Base-by-base conservation (phyloP, 805 yeast species). In the Teunomyces aglyptinius region DNA sequence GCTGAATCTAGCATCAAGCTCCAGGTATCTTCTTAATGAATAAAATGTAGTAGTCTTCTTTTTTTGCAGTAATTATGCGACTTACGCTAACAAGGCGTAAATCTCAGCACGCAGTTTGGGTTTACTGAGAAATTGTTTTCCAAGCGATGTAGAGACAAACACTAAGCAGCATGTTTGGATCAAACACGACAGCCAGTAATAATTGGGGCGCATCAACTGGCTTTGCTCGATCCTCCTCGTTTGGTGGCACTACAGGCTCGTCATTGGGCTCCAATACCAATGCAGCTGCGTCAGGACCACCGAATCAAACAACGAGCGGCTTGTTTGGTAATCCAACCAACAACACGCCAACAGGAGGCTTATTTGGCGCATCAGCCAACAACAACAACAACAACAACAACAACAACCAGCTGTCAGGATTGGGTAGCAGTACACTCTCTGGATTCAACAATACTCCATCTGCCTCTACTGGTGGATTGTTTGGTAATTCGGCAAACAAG, bases 1-100 rank as follows among this genome's bases (percentile, higher is more conserved):
- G 62, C 74, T 7, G 76, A 71, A 32, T 53, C 57, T 15, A 57
- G 57, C 27, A 52, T 63, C 15, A 55, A 54, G 43, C 44, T 63
- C 26, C 35, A 40, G 24, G 18, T 40, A 13, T 28, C 33, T 13
- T 39, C 42, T 15, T 28, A 15, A 28, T 39, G n/a, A n/a, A n/a
- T n/a, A n/a, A n/a, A n/a, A n/a, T n/a, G n/a, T n/a, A n/a, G n/a
- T n/a, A n/a, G 24, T 20, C 24, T 20, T 20, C 6, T 35, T n/a
- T 6, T 22, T 22, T 39, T 38, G 38, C 26, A 34, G 38, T 34
- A 34, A 34, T 34, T 35, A 16, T 35, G 41, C 12, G 18, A 43
- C 16, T 29, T 43, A 32, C 42, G 22, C 19, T 10, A 5, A 27
- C 12, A 18, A 36, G 7, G 40, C 15, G 46, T 35, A 33, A 26